Percentiles rank a stretch among this genome's conserved stretches.
Evolutionary conservation across 306 rosid species (phyloP).

Genomic region (Vachellia pachyceras): DNA sequence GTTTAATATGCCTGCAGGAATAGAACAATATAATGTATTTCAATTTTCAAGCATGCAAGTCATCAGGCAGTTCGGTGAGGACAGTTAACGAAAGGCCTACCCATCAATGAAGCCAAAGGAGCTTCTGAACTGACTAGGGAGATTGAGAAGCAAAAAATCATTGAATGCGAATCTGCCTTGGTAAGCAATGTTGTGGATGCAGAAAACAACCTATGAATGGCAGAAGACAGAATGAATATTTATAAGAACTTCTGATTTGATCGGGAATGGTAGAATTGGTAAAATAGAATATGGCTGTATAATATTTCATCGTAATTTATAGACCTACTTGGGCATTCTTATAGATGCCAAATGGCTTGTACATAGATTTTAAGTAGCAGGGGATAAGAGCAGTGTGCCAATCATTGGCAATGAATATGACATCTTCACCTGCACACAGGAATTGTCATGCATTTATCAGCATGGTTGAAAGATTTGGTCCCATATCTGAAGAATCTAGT

Average conservation of each 20-base stretch:
- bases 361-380: constrained; percentile 68
- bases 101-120: constrained; percentile 87
- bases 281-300: not conserved
- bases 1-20: constrained; percentile 61
- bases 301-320: constrained; percentile 10
- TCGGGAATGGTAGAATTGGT: constrained; percentile 20
- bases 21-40: constrained; percentile 15
- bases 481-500: constrained; percentile 20
- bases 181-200: constrained; percentile 89
- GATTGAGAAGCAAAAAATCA: constrained; percentile 65
- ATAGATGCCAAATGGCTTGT: constrained; percentile 62
- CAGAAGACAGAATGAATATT: constrained; percentile 24
- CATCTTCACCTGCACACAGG: constrained; percentile 66
- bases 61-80: not conserved
- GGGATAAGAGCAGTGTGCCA: constrained; percentile 85
- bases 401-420: constrained; percentile 75
- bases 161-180: constrained; percentile 75
- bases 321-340: constrained; percentile 63
- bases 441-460: constrained; percentile 10
- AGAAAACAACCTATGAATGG: constrained; percentile 61
- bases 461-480: constrained; percentile 21
- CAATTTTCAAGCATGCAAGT: constrained; percentile 9
- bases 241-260: constrained; percentile 4
- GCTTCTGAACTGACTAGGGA: constrained; percentile 63
- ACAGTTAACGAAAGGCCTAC: constrained; percentile 44